These are phyloP conservation scores for Rhizomucor miehei DNA, from an alignment of 371 early-diverging fungal genomes.

Conservation along the genomic window DNA sequence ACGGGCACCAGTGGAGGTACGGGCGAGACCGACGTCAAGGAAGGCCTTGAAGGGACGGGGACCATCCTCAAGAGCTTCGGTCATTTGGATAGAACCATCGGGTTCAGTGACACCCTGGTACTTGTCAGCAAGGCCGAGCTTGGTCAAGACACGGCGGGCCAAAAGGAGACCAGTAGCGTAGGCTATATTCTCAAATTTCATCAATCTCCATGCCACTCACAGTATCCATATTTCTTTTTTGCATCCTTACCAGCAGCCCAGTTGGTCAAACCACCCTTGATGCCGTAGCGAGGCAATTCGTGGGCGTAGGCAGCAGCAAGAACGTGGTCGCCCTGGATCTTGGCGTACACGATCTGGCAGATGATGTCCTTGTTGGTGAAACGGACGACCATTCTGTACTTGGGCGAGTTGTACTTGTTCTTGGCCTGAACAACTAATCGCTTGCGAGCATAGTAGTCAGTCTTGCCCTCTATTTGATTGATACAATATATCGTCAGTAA, in stretches of 20 bases:
- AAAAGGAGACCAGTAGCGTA: constrained; percentile 99
- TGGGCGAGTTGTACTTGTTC: constrained; percentile 99
- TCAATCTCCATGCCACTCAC: too few species aligned
- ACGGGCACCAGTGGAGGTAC: constrained; percentile 99
- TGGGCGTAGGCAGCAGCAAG: constrained; percentile 98
- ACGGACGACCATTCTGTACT: constrained; percentile 99
- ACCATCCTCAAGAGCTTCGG: constrained; percentile 93
- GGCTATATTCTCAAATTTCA: constrained; percentile 56
- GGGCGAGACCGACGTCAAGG: constrained; percentile 99
- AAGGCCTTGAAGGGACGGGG: constrained; percentile 99
- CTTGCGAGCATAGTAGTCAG: constrained; percentile 99
- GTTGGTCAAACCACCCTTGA: constrained; percentile 99
- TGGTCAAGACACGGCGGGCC: constrained; percentile 96
- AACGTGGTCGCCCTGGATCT: constrained; percentile 98
- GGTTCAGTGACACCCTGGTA: constrained; percentile 95
- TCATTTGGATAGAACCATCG: constrained; percentile 90
- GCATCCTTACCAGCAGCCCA: constrained; percentile 85
- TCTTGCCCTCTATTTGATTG: constrained; percentile 93
- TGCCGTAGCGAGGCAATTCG: constrained; percentile 98
- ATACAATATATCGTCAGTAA: not conserved
- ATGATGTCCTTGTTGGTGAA: constrained; percentile 99
- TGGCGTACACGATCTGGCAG: constrained; percentile 98
- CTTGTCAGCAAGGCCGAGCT: constrained; percentile 94
- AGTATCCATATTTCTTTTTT: not conserved
- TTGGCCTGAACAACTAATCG: constrained; percentile 92